Base-by-base conservation (phyloP, 148 eudicot genomes). In the Nepenthes gracilis region DNA sequence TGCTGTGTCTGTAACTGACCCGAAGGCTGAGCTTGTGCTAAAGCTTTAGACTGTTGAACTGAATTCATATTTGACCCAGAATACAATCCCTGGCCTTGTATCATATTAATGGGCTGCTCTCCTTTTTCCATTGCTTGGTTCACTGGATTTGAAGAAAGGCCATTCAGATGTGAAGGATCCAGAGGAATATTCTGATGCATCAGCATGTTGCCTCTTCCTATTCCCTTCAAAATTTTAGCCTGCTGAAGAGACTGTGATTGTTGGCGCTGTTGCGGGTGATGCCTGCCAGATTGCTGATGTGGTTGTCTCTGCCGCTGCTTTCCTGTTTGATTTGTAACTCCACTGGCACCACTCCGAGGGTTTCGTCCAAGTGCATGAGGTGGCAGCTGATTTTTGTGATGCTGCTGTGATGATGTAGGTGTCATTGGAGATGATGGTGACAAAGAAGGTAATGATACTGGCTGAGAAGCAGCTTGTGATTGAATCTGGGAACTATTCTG, bases 221-320 rank as follows among this genome's bases (percentile, higher is more conserved):
- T 74, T 64, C 83, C 98, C 67, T 80, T 92, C 61, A 60, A 54
- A 65, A 67, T 57, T 72, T 86, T 88, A 71, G 78, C 53, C 15
- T 49, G 70, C 65, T 75, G 87, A 71, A 80, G 89, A 70, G 81
- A 38, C 69, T 81, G 85, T 32, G 74, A 52, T 60, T 68, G 86
- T 63, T 78, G 84, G 13, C 80, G 75, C 64, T 87, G 97, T 70
- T 73, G 85, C 38, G 85, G 95, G 61, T 87, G 96, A 64, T 79
- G 82, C 77, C 95, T 79, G 35, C 83, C 72, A 50, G 92, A 64
- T 66, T 85, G 84, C 15, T 49, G 53, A 6, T 49, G 53, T 49
- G 53, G 53, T n/a, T 49, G 53, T 49, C 53, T 49, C 53, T 49
- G 88, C n/a, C 79, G 63, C 73, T 78, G 96, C 74, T 85, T 85